These are phyloP conservation scores for Lepidium sativum DNA, from an alignment of 345 rosid species.

Conservation along the genomic window DNA sequence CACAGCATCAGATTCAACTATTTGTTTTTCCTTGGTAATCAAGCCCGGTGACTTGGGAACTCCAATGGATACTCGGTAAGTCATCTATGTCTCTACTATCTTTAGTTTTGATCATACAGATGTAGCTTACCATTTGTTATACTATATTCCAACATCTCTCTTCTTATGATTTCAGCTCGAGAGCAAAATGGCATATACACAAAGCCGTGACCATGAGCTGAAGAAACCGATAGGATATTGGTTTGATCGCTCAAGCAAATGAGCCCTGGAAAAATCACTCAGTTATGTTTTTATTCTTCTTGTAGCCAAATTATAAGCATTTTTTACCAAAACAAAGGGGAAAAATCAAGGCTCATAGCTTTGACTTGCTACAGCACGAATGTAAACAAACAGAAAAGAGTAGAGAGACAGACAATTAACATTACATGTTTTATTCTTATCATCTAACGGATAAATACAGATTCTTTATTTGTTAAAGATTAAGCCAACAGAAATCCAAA, in stretches of 20 bases:
- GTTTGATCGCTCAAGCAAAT: neutral
- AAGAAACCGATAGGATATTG: neutral
- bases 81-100: neutral
- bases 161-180: constrained; percentile 1
- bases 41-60: constrained; percentile 13
- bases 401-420: neutral
- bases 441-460: neutral
- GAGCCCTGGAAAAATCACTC: neutral
- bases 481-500: neutral
- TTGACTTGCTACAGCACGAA: neutral
- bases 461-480: no score
- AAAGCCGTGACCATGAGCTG: neutral
- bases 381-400: neutral
- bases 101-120: neutral
- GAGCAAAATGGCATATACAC: neutral
- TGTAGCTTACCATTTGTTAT: neutral
- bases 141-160: neutral
- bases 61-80: constrained; percentile 7
- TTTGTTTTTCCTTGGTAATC: constrained; percentile 21
- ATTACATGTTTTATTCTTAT: neutral
- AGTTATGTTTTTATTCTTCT: neutral
- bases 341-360: neutral
- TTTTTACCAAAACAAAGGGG: neutral
- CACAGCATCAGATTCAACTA: constrained; percentile 11
- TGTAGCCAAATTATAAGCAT: neutral